A percentile compares a stretch with the other conserved stretches of the same genome.
Conservation (phyloP, 495 filamentous ascomycete species). For the Lindgomyces ingoldianus region DNA sequence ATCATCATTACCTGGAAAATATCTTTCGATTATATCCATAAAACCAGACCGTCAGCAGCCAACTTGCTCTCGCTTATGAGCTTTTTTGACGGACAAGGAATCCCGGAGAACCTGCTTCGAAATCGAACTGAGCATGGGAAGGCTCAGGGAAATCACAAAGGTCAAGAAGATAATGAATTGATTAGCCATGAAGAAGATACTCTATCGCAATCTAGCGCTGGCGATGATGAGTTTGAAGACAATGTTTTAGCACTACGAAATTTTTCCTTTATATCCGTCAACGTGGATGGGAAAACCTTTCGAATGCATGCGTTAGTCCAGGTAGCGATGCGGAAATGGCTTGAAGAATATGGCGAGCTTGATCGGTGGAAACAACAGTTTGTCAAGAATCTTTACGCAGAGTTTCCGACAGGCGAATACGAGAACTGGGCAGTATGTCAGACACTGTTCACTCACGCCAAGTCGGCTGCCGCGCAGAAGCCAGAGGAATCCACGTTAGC, state of each 20-base stretch:
- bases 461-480: constrained; percentile 19
- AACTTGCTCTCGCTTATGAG: constrained; percentile 34
- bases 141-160: too few species aligned
- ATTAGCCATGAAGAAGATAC: too few species aligned
- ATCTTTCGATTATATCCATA: constrained; percentile 50
- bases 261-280: constrained; percentile 34
- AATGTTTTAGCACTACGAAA: constrained; percentile 15
- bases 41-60: constrained; percentile 29
- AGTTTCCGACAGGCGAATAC: constrained; percentile 45
- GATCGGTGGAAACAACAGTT: constrained; percentile 47
- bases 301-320: constrained; percentile 56
- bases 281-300: constrained; percentile 36
- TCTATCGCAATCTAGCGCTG: too few species aligned
- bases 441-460: constrained; percentile 40
- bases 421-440: constrained; percentile 39
- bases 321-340: constrained; percentile 49
- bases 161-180: too few species aligned
- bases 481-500: constrained; percentile 8
- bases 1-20: constrained; percentile 41
- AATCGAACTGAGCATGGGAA: not conserved
- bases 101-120: constrained; percentile 30
- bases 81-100: constrained; percentile 32
- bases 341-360: constrained; percentile 43
- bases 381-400: constrained; percentile 44
- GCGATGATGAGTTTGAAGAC: constrained; percentile 19